A percentile compares a stretch with the other conserved stretches of the same genome.
Conservation (phyloP, 495 filamentous ascomycete species). For the Annulohypoxylon stygium region DNA sequence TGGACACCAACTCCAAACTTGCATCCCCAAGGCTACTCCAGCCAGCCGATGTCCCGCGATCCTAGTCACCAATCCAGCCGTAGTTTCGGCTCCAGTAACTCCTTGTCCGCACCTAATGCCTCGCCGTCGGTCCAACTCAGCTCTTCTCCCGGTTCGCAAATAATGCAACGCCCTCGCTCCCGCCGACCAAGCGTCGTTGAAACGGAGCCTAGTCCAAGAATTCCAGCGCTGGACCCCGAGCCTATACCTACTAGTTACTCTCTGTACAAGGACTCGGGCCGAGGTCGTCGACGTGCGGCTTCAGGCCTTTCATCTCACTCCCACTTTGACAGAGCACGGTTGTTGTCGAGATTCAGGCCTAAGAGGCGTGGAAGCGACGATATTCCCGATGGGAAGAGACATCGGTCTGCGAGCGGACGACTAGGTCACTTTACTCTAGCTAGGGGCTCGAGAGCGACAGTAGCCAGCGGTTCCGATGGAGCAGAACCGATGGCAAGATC, state of each 20-base stretch:
- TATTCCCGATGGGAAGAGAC: constrained; percentile 24
- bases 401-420: constrained; percentile 26
- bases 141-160: constrained; percentile 44
- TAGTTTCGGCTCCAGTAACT: constrained; percentile 43
- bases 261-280: constrained; percentile 47
- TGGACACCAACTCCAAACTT: constrained; percentile 45
- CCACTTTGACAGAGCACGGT: constrained; percentile 1
- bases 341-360: constrained; percentile 37
- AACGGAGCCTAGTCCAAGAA: constrained; percentile 59
- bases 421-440: not conserved
- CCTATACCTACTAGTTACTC: constrained; percentile 54
- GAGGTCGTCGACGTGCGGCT: constrained; percentile 28
- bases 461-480: not conserved
- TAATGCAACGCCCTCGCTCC: constrained; percentile 47
- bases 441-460: constrained; percentile 3
- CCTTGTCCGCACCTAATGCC: constrained; percentile 15
- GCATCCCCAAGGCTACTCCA: constrained; percentile 61
- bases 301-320: constrained; percentile 19
- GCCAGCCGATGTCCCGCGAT: constrained; percentile 70
- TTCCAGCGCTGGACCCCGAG: constrained; percentile 50
- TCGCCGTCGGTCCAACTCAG: constrained; percentile 38
- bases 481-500: constrained; percentile 49
- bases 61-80: constrained; percentile 55
- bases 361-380: constrained; percentile 16
- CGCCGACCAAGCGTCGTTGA: constrained; percentile 57